phyloP scores from a whole-genome alignment of 164 flowering plant genomes.

The Akebia trifoliata region DNA sequence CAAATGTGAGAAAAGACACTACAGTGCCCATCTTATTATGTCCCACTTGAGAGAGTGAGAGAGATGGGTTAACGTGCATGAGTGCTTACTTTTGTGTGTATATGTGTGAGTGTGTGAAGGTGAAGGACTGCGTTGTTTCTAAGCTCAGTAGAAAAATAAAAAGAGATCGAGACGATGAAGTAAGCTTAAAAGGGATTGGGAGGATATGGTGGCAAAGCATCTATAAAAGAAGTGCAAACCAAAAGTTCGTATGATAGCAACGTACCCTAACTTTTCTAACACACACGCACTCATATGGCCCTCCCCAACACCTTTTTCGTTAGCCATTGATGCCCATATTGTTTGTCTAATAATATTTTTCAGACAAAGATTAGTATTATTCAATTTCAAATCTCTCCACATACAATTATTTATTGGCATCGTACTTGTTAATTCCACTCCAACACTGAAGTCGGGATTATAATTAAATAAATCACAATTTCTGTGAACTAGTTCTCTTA shows the following conservation, averaged over 20 bases:
- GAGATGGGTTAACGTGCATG: conserved; percentile 38
- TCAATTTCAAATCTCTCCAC: no score
- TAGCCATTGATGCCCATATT: no score
- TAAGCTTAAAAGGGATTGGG: conserved; percentile 32
- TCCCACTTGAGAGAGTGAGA: conserved; percentile 21
- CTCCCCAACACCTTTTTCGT: conserved; percentile 12
- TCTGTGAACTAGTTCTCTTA: no score
- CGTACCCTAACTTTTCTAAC: conserved; percentile 39
- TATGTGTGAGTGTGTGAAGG: conserved; percentile 40
- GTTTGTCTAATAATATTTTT: no score
- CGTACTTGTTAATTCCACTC: no score
- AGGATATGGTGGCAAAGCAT: conserved; percentile 59
- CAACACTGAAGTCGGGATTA: no score
- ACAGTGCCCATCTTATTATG: conserved; percentile 3
- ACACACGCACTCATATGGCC: conserved; percentile 36
- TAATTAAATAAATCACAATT: no score
- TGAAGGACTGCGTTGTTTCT: conserved; percentile 60
- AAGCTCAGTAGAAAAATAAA: conserved; percentile 36
- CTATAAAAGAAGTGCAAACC: conserved; percentile 31
- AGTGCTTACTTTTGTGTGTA: conserved; percentile 54
- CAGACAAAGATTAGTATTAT: no score
- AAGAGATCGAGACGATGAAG: conserved; percentile 18
- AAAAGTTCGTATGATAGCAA: conserved; percentile 30
- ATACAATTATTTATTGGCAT: no score
- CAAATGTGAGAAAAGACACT: conserved; percentile 17